These are phyloP conservation scores for Vicia faba DNA, from an alignment of 306 rosid species.

Conservation along the genomic window DNA sequence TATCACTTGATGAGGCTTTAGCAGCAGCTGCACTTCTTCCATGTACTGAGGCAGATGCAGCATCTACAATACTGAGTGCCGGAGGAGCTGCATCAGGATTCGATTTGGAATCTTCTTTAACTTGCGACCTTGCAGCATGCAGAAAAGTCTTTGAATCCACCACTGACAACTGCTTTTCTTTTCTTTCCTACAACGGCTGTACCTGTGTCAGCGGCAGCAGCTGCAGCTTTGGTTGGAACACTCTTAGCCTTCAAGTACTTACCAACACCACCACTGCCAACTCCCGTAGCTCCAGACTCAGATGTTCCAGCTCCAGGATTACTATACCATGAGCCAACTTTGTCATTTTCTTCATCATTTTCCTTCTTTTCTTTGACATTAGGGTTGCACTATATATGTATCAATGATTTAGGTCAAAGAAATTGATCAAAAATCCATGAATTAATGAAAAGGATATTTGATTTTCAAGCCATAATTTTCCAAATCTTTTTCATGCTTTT, in stretches of 20 bases:
- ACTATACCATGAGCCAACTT: constrained; percentile 89
- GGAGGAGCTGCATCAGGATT: constrained; percentile 65
- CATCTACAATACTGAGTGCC: constrained; percentile 92
- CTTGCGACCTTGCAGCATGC: constrained; percentile 78
- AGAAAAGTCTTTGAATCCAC: constrained; percentile 75
- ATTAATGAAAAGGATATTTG: no score
- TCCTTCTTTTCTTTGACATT: no score
- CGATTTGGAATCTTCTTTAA: constrained; percentile 73
- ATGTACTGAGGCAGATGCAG: constrained; percentile 99
- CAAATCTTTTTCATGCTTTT: no score
- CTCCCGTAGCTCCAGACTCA: constrained; percentile 52
- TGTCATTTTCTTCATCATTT: no score
- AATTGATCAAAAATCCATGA: no score
- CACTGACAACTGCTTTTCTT: constrained; percentile 58
- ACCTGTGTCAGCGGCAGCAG: constrained; percentile 32
- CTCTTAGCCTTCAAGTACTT: constrained; percentile 77
- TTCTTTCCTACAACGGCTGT: constrained; percentile 62
- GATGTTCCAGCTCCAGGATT: constrained; percentile 76
- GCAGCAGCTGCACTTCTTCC: constrained; percentile 99
- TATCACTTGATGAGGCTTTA: constrained; percentile 81
- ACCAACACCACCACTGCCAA: constrained; percentile 71
- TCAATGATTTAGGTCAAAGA: no score
- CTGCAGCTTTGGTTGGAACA: constrained; percentile 52
- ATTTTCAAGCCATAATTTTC: no score
- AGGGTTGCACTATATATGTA: no score